phyloP scores from a whole-genome alignment of 345 rosid species.

The Eucalyptus globulus region DNA sequence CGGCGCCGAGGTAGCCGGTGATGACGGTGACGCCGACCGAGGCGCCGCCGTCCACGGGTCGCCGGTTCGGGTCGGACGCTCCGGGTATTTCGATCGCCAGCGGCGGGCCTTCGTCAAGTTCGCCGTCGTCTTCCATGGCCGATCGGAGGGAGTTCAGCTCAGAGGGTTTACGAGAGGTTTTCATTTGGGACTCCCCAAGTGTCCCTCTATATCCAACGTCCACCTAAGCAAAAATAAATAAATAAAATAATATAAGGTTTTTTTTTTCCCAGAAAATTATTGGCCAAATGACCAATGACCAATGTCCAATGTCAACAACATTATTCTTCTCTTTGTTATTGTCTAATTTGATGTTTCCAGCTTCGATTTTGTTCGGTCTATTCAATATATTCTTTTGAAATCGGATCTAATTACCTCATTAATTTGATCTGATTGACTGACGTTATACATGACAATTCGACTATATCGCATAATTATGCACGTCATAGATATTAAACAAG shows the following conservation, averaged over 20 bases:
- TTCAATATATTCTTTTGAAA: background rate
- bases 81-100: slow-evolving; percentile 43
- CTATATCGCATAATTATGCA: accelerated
- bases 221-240: background rate
- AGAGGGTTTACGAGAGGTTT: background rate
- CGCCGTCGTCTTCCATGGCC: background rate
- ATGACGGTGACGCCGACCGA: slow-evolving; percentile 75
- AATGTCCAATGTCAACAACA: background rate
- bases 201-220: background rate
- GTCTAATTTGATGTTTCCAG: background rate
- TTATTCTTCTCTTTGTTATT: background rate
- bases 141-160: background rate
- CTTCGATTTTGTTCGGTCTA: background rate
- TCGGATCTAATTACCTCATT: background rate
- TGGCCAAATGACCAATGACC: background rate
- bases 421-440: background rate
- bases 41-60: slow-evolving; percentile 1
- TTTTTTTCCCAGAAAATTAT: background rate
- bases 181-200: accelerated
- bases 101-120: slow-evolving; percentile 20
- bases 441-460: accelerated
- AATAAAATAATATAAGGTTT: background rate
- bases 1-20: slow-evolving; percentile 96
- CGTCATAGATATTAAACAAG: background rate
- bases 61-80: background rate